Base-by-base conservation (phyloP, 2,329 filamentous ascomycete genomes). In the Microsporum audouinii region DNA sequence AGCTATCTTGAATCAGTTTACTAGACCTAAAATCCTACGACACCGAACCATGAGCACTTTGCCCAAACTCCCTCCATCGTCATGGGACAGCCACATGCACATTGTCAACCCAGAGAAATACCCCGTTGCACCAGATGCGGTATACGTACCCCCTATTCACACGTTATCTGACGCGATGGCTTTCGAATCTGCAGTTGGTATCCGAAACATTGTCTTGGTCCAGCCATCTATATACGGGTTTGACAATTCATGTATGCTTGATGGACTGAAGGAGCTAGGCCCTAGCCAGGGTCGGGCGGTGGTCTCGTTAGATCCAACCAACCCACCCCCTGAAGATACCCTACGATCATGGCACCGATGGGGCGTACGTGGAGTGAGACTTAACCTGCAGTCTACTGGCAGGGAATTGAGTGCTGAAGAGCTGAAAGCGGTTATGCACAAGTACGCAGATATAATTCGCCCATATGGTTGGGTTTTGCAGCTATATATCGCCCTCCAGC, bases 71-170 rank as follows among this genome's bases (percentile, higher is more conserved):
- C 73, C 73, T n/a, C 53, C 63, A 2, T 60, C 65, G 17, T 68
- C 82, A 61, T 85, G 83, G 82, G 82, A 85, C 68, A 80, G 78
- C 58, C 83, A 86, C 68, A 85, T 86, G 81, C 84, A 86, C 68
- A 78, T 86, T 38, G 75, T 84, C 57, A 80, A 84, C 59, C 81
- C 80, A 0, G 67, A 72, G 23, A 68, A 69, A 5, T 85, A 81
- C 67, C 77, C 80, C 0, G 68, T 84, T 6, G 71, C 75, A 31
- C 63, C 74, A 5, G 67, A 72, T 34, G 82, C 83, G 38, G 71
- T 74, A 63, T 86, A 86, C 71, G 71, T 70, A 17, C 82, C 83
- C 2, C 68, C 69, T 2, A 65, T 76, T 10, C 78, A 83, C 66
- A 80, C 76, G 1, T 71, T 85, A 5, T 66, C 74, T 5, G 75